These are phyloP conservation scores for Colletotrichum destructivum DNA, from an alignment of 2,329 filamentous ascomycete genomes.

Conservation along the genomic window DNA sequence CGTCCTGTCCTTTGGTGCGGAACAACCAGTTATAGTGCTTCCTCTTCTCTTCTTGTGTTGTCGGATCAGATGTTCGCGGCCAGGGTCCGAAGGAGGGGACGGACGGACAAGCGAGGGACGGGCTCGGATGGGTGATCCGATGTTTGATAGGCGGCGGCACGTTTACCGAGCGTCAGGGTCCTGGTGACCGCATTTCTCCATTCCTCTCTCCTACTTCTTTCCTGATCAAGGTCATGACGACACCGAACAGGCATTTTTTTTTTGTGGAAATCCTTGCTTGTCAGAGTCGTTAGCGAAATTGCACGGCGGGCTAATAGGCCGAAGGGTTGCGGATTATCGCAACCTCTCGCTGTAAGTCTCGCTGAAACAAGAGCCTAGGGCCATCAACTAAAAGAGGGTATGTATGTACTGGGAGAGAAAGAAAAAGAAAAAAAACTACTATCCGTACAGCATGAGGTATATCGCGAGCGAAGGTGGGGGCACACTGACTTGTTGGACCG, in stretches of 20 bases:
- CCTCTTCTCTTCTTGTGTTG: neutral
- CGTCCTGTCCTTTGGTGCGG: neutral
- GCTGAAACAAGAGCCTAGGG: neutral
- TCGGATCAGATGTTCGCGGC: neutral
- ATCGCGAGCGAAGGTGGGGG: neutral
- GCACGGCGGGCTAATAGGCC: neutral
- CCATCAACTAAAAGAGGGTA: neutral
- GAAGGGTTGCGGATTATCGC: neutral
- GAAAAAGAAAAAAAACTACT: neutral
- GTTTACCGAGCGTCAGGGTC: conserved; percentile 9
- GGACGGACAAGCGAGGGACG: neutral
- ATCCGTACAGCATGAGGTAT: neutral
- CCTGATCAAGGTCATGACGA: neutral
- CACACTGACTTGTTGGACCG: neutral
- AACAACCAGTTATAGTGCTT: neutral
- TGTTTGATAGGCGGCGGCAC: neutral
- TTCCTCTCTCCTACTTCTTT: too few species aligned
- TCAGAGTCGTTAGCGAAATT: neutral
- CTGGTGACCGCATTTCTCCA: neutral
- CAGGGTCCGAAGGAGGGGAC: neutral
- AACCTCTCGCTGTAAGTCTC: conserved; percentile 17
- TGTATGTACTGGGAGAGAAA: too few species aligned
- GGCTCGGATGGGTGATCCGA: conserved; percentile 1
- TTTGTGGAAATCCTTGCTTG: neutral
- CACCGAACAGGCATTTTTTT: neutral